phyloP scores from a whole-genome alignment of 2,329 filamentous ascomycete genomes.

The Fonsecaea nubica region DNA sequence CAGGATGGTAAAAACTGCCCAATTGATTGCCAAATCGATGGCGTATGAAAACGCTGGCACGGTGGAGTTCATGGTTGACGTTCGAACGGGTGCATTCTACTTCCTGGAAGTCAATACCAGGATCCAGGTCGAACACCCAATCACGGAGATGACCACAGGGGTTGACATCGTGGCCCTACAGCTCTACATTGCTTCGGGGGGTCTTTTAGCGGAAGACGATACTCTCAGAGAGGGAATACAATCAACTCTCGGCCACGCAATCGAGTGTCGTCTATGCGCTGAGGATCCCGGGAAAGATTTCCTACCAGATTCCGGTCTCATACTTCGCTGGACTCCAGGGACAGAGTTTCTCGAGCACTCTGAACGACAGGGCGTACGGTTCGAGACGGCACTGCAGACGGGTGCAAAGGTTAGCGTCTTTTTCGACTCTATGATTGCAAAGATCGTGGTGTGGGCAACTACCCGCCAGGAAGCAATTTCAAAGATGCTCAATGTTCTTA shows the following conservation, averaged over 20 bases:
- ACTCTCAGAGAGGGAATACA: slow-evolving; percentile 28
- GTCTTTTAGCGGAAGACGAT: slow-evolving; percentile 39
- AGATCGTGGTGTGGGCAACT: slow-evolving; percentile 54
- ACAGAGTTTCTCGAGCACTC: not conserved
- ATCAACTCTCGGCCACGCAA: slow-evolving; percentile 48
- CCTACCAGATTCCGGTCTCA: slow-evolving; percentile 46
- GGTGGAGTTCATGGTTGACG: slow-evolving; percentile 55
- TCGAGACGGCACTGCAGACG: slow-evolving; percentile 51
- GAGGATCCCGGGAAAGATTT: slow-evolving; percentile 52
- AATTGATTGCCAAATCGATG: slow-evolving; percentile 46
- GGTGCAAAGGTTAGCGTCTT: slow-evolving; percentile 51
- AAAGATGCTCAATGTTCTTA: slow-evolving; percentile 46
- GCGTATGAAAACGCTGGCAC: slow-evolving; percentile 54
- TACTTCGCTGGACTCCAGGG: slow-evolving; percentile 46
- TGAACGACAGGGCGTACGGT: slow-evolving; percentile 44
- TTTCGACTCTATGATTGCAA: slow-evolving; percentile 58
- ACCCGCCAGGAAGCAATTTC: slow-evolving; percentile 46
- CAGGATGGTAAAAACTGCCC: slow-evolving; percentile 48
- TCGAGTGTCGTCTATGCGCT: slow-evolving; percentile 55
- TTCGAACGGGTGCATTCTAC: slow-evolving; percentile 48
- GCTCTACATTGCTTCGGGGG: slow-evolving; percentile 47
- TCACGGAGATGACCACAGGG: slow-evolving; percentile 50
- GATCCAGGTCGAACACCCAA: slow-evolving; percentile 58
- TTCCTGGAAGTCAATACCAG: slow-evolving; percentile 59
- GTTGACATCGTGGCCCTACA: slow-evolving; percentile 51